Evolutionary conservation across 495 filamentous ascomycete genomes (phyloP).

Genomic region (Aspergillus bridgeri): DNA sequence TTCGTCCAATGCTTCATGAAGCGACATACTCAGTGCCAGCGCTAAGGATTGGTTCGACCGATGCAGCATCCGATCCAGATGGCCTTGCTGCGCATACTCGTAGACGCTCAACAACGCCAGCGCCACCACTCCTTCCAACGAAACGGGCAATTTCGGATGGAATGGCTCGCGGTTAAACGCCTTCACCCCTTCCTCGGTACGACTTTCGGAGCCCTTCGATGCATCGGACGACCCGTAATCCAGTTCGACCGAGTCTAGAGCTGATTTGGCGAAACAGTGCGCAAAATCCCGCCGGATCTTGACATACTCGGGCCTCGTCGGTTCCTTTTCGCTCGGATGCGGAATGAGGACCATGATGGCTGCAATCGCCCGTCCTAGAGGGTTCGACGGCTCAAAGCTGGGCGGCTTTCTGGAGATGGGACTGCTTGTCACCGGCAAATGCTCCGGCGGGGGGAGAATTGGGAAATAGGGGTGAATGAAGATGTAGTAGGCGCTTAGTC

Average conservation of each 20-base stretch:
- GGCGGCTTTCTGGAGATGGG: conserved; percentile 22
- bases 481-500: conserved; percentile 49
- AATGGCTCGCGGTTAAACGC: conserved; percentile 35
- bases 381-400: conserved; percentile 30
- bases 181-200: conserved; percentile 30
- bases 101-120: conserved; percentile 46
- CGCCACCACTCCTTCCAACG: conserved; percentile 44
- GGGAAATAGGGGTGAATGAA: conserved; percentile 51
- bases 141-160: conserved; percentile 40
- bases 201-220: conserved; percentile 33
- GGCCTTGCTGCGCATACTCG: conserved; percentile 51
- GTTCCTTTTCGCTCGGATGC: conserved; percentile 34
- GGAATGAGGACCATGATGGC: conserved; percentile 47
- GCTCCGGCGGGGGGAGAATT: conserved; percentile 42
- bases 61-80: conserved; percentile 47
- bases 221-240: conserved; percentile 44
- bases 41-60: conserved; percentile 45
- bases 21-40: conserved; percentile 37
- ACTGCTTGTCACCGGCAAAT: conserved; percentile 30
- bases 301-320: conserved; percentile 33
- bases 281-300: conserved; percentile 41
- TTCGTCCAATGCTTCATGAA: conserved; percentile 38
- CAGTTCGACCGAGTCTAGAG: conserved; percentile 42
- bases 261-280: conserved; percentile 44
- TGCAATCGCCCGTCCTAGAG: conserved; percentile 43